phyloP scores from a whole-genome alignment of 768 basidiomycete genomes.

The Naganishia friedmannii region DNA sequence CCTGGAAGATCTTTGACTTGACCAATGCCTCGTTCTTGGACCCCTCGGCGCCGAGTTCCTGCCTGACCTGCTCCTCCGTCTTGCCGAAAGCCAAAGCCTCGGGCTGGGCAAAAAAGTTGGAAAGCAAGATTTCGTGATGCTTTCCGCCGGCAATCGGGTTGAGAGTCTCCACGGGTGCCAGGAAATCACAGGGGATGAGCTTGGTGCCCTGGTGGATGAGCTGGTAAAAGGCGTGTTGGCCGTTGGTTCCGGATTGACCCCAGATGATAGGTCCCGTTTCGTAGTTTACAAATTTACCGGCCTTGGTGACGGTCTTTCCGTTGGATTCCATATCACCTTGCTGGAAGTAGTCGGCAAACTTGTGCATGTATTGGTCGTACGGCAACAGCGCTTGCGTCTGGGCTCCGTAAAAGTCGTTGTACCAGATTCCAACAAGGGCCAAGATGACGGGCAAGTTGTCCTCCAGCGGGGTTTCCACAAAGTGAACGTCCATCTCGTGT shows the following conservation, averaged over 20 bases:
- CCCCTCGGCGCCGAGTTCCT: slow-evolving; percentile 55
- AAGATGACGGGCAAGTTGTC: slow-evolving; percentile 87
- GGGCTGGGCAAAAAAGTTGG: slow-evolving; percentile 97
- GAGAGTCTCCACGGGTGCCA: slow-evolving; percentile 48
- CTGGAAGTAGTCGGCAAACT: slow-evolving; percentile 99
- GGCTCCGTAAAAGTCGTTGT: slow-evolving; percentile 96
- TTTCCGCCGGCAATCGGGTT: slow-evolving; percentile 81
- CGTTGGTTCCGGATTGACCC: slow-evolving; percentile 97
- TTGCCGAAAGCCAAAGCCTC: slow-evolving; percentile 98
- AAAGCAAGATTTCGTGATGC: slow-evolving; percentile 94
- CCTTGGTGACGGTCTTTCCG: slow-evolving; percentile 93
- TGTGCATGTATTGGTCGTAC: slow-evolving; percentile 98
- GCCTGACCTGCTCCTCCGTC: slow-evolving; percentile 80
- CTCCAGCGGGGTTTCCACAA: slow-evolving; percentile 81
- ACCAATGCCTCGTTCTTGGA: slow-evolving; percentile 77
- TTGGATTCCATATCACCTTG: slow-evolving; percentile 99
- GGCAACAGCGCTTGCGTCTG: slow-evolving; percentile 94
- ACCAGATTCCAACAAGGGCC: slow-evolving; percentile 91
- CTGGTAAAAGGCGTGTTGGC: slow-evolving; percentile 99
- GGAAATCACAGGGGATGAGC: slow-evolving; percentile 53
- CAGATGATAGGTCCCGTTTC: slow-evolving; percentile 99
- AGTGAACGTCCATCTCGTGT: slow-evolving; percentile 97
- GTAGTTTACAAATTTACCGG: slow-evolving; percentile 86
- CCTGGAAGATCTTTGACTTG: slow-evolving; percentile 97
- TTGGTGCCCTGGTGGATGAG: slow-evolving; percentile 59